phyloP scores from a whole-genome alignment of 495 filamentous ascomycete genomes.

The Tirmania nivea region DNA sequence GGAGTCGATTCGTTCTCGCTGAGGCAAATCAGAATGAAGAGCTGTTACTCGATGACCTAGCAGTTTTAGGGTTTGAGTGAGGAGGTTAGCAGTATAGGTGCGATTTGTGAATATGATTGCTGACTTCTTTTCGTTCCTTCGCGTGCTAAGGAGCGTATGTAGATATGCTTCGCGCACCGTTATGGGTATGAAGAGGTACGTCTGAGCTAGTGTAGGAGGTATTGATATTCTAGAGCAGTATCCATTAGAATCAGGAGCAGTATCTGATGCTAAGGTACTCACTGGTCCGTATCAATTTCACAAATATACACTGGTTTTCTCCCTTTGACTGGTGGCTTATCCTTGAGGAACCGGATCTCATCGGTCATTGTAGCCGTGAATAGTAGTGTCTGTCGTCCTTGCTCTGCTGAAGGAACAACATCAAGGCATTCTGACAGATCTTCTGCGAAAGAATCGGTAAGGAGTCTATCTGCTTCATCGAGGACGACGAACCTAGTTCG shows the following conservation, averaged over 20 bases:
- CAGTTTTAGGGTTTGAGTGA: constrained; percentile 64
- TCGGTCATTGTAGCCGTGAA: constrained; percentile 91
- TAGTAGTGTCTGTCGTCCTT: constrained; percentile 66
- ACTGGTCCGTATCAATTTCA: constrained; percentile 55
- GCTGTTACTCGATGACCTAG: constrained; percentile 78
- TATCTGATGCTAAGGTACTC: constrained; percentile 3
- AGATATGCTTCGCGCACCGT: constrained; percentile 86
- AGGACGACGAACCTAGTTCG: constrained; percentile 70
- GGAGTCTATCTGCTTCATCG: constrained; percentile 85
- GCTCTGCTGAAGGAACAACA: constrained; percentile 42
- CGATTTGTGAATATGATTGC: constrained; percentile 90
- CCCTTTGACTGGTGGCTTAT: constrained; percentile 39
- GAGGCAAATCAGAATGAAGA: constrained; percentile 66
- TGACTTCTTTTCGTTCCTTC: constrained; percentile 46
- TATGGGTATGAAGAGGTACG: constrained; percentile 66
- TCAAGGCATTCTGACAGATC: constrained; percentile 76
- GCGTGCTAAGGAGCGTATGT: constrained; percentile 68
- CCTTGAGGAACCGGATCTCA: constrained; percentile 70
- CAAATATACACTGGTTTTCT: constrained; percentile 66
- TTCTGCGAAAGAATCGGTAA: constrained; percentile 23
- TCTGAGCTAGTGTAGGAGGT: constrained; percentile 59
- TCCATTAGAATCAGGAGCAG: no score
- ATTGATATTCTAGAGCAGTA: constrained; percentile 30
- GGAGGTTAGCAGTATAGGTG: constrained; percentile 64
- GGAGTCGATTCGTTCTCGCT: constrained; percentile 63